These are phyloP conservation scores for Senna siamea DNA, from an alignment of 306 rosid genomes.

Conservation along the genomic window DNA sequence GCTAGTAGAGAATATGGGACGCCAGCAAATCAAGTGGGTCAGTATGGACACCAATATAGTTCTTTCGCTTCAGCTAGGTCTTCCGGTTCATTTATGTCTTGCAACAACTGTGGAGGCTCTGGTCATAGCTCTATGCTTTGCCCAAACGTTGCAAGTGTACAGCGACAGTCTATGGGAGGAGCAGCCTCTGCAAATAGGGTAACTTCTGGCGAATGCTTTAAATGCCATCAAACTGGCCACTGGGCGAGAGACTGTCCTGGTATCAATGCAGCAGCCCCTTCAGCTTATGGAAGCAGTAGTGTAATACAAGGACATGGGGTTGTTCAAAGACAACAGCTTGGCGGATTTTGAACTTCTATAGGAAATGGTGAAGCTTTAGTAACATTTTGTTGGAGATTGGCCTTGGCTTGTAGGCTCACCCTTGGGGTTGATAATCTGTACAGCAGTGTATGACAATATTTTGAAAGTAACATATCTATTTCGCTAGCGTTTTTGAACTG, in stretches of 20 bases:
- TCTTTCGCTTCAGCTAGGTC: conserved; percentile 44
- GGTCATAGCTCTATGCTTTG: conserved; percentile 76
- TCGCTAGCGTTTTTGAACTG: not conserved
- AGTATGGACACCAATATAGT: conserved; percentile 58
- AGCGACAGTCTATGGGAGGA: conserved; percentile 58
- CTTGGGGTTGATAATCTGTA: conserved; percentile 7
- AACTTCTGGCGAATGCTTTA: conserved; percentile 69
- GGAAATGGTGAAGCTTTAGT: not conserved
- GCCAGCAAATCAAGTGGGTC: conserved; percentile 54
- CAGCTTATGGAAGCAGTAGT: conserved; percentile 62
- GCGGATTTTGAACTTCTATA: conserved; percentile 49
- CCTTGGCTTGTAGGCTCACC: not conserved
- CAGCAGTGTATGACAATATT: not conserved
- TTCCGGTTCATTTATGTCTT: conserved; percentile 46
- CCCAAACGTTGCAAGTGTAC: conserved; percentile 54
- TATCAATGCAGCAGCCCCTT: conserved; percentile 40
- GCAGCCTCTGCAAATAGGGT: conserved; percentile 49
- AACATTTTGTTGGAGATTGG: not conserved
- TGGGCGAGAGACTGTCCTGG: conserved; percentile 89
- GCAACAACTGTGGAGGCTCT: conserved; percentile 72
- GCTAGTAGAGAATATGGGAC: conserved; percentile 55
- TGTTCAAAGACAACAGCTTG: conserved; percentile 46
- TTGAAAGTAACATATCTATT: not conserved
- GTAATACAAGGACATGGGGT: conserved; percentile 55
- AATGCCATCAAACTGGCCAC: conserved; percentile 84